phyloP scores from a whole-genome alignment of 1,284 basidiomycete species.

The Spongiforma sp. region DNA sequence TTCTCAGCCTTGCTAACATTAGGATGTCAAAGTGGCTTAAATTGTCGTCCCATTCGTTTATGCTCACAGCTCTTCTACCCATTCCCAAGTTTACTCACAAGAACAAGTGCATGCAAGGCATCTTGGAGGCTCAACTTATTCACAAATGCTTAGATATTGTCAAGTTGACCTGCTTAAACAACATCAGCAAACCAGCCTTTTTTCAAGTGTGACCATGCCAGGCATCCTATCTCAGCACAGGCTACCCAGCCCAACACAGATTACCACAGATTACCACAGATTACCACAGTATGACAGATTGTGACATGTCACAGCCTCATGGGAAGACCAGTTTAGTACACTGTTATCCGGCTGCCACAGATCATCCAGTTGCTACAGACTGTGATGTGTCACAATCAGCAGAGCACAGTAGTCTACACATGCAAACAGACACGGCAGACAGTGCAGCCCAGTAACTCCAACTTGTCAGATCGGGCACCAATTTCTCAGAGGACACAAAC shows the following conservation, averaged over 20 bases:
- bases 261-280: background rate
- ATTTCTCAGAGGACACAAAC: too few relatives aligned
- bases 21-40: background rate
- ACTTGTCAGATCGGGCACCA: too few relatives aligned
- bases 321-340: background rate
- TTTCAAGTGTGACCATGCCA: background rate
- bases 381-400: too few relatives aligned
- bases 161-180: too few relatives aligned
- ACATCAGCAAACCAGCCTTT: background rate
- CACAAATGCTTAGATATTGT: slow-evolving; percentile 8
- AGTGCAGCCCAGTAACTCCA: too few relatives aligned
- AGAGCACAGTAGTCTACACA: slow-evolving; percentile 54
- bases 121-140: slow-evolving; percentile 2
- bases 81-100: slow-evolving; percentile 8
- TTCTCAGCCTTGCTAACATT: background rate
- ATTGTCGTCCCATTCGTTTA: background rate
- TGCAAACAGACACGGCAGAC: slow-evolving; percentile 37
- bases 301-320: background rate
- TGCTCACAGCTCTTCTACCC: slow-evolving; percentile 7
- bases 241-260: background rate
- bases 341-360: background rate
- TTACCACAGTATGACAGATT: background rate
- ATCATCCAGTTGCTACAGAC: too few relatives aligned
- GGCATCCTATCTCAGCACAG: background rate
- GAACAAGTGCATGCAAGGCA: background rate